Percentiles rank a stretch among this genome's conserved stretches.
These are phyloP conservation scores for Talaromyces liani DNA, from an alignment of 495 filamentous ascomycete species.

Conservation along the genomic window DNA sequence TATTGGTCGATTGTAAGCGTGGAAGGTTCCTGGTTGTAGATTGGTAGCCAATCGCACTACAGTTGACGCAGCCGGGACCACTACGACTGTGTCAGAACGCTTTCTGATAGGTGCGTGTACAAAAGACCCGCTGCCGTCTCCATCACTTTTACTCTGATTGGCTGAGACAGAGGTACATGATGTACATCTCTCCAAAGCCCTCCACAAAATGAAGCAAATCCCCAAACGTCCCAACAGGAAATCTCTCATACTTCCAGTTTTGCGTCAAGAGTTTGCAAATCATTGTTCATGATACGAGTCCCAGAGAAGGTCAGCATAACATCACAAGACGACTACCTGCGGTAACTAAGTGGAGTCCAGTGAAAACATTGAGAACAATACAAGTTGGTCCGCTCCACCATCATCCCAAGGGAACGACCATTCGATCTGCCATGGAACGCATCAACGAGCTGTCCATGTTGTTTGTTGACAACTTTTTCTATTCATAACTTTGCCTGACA, in stretches of 20 bases:
- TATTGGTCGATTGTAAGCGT: neutral
- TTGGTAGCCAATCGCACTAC: neutral
- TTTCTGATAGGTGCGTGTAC: neutral
- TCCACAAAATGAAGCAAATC: neutral
- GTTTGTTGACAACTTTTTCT: neutral
- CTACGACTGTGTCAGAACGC: neutral
- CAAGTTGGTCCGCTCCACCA: neutral
- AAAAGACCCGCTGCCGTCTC: neutral
- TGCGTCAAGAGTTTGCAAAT: neutral
- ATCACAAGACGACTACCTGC: neutral
- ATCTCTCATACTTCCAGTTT: neutral
- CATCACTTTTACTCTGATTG: neutral
- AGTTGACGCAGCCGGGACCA: neutral
- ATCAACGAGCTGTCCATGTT: neutral
- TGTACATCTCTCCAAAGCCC: neutral
- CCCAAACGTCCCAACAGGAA: neutral
- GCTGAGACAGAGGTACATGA: neutral
- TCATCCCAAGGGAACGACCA: neutral
- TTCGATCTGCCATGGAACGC: neutral
- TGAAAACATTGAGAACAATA: neutral
- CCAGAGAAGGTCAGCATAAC: neutral
- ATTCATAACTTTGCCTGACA: neutral
- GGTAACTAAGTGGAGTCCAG: neutral
- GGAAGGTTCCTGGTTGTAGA: neutral
- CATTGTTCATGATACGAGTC: neutral